phyloP scores from a whole-genome alignment of 2,329 filamentous ascomycete genomes.

The Aureobasidium sp. region DNA sequence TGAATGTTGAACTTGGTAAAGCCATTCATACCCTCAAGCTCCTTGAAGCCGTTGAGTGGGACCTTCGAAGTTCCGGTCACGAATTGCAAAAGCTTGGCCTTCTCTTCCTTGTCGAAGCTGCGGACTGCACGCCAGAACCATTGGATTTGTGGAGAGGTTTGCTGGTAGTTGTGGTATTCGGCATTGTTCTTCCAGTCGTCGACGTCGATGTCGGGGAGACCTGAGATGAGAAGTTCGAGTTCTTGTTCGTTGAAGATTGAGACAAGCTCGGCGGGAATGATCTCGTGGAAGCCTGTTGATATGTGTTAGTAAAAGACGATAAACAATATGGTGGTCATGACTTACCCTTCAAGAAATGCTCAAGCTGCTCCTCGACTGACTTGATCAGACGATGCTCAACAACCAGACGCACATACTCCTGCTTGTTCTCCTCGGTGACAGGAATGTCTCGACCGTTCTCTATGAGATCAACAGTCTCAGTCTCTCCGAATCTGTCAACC shows the following conservation, averaged over 20 bases:
- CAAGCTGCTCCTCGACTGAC: slow-evolving; percentile 89
- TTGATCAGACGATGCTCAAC: slow-evolving; percentile 89
- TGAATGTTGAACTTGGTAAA: slow-evolving; percentile 98
- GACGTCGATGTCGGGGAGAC: slow-evolving; percentile 91
- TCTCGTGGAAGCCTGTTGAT: slow-evolving; percentile 79
- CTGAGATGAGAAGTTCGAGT: slow-evolving; percentile 90
- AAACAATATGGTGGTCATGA: background rate
- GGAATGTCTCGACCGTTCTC: slow-evolving; percentile 82
- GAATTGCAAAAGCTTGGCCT: slow-evolving; percentile 93
- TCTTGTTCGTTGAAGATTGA: slow-evolving; percentile 99
- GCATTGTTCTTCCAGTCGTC: slow-evolving; percentile 99
- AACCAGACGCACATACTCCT: slow-evolving; percentile 89
- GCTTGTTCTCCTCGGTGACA: slow-evolving; percentile 97
- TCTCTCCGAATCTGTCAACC: slow-evolving; percentile 87
- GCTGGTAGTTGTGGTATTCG: slow-evolving; percentile 95
- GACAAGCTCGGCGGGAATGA: slow-evolving; percentile 88
- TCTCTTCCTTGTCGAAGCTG: slow-evolving; percentile 98
- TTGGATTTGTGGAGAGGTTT: slow-evolving; percentile 91
- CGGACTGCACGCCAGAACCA: slow-evolving; percentile 99
- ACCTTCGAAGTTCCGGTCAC: slow-evolving; percentile 98
- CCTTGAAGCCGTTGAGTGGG: slow-evolving; percentile 96
- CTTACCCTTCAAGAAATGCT: slow-evolving; percentile 76
- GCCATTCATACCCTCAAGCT: slow-evolving; percentile 98
- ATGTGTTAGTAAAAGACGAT: background rate
- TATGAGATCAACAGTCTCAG: slow-evolving; percentile 76